Percentiles rank a stretch among this genome's conserved stretches.
These are phyloP conservation scores for Nicotiana undulata DNA, from an alignment of 257 asterid species.

Conservation along the genomic window DNA sequence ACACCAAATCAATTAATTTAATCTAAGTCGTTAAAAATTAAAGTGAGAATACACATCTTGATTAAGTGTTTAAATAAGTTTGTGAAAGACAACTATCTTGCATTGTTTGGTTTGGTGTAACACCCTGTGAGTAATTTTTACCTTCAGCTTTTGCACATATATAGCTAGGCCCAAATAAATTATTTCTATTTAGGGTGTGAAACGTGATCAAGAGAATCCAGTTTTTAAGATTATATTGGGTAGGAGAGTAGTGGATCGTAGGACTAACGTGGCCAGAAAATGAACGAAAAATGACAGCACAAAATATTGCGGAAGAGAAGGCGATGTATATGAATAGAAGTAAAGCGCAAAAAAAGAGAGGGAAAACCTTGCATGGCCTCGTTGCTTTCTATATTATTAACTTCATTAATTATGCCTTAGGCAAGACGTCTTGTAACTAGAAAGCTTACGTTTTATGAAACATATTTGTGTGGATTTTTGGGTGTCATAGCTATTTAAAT, in stretches of 20 bases:
- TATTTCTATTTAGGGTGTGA: neutral
- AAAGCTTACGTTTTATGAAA: neutral
- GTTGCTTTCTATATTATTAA: neutral
- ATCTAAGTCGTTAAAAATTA: too few relatives aligned
- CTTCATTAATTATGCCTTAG: neutral
- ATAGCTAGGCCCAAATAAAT: too few relatives aligned
- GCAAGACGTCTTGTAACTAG: neutral
- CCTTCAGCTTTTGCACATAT: too few relatives aligned
- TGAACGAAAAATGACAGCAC: neutral
- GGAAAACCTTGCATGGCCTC: neutral
- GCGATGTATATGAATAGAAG: neutral
- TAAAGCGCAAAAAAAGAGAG: neutral
- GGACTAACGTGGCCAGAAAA: neutral
- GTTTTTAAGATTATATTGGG: too few relatives aligned
- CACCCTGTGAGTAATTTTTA: too few relatives aligned
- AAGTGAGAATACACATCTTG: too few relatives aligned
- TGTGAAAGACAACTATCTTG: too few relatives aligned
- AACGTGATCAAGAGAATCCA: neutral
- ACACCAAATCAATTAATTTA: too few relatives aligned
- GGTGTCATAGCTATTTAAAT: neutral
- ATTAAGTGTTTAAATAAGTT: too few relatives aligned
- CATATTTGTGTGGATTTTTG: neutral
- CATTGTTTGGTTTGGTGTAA: too few relatives aligned
- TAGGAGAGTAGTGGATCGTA: neutral
- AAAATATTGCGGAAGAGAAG: constrained; percentile 3